Evolutionary conservation across 352 stramenopile species (phyloP), one percentile per base, ranked within the genome.

Genomic region (Globisporangium mamillatum): DNA sequence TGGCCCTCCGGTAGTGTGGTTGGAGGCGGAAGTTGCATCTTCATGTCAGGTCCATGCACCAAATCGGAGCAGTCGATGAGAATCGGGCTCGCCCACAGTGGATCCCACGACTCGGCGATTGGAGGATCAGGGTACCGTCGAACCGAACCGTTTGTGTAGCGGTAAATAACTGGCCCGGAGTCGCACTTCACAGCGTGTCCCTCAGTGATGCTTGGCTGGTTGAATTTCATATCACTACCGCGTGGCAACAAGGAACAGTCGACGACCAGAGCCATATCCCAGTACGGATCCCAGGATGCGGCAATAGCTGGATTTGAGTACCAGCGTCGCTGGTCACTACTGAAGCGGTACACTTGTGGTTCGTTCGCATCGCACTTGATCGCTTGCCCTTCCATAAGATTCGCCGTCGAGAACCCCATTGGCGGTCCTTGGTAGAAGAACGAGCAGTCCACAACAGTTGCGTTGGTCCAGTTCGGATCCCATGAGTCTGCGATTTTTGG

Each of bases 81-180:
- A 32, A 63, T 25, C 14, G 59, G 52, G 3, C 62, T 63, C 6
- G n/a, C 25, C 69, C 60, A 75, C 55, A 59, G 58, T 25, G 34
- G 2, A 44, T 75, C 69, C 69, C 69, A 75, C 4, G 71, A 72
- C 12, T n/a, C 60, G 3, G 71, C 67, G 53, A 77, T 68, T 4
- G 55, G 8, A 25, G 59, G 20, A 9, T 25, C 60, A 7, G 64
- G 64, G 34, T 72, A 75, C 38, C n/a, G 63, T 22, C 58, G 68
- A 9, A 71, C 12, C 12, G 29, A 58, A 1, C 53, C 57, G 25
- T 63, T 68, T 10, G 27, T 58, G 16, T 66, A 68, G 16, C 64
- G 60, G n/a, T 60, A 70, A 9, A 75, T 24, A 18, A 25, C 36
- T 4, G 38, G 2, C 1, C 29, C 32, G 18, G 44, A n/a, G 46